These are phyloP conservation scores for Kandelia obovata DNA, from an alignment of 345 rosid species.

Conservation along the genomic window DNA sequence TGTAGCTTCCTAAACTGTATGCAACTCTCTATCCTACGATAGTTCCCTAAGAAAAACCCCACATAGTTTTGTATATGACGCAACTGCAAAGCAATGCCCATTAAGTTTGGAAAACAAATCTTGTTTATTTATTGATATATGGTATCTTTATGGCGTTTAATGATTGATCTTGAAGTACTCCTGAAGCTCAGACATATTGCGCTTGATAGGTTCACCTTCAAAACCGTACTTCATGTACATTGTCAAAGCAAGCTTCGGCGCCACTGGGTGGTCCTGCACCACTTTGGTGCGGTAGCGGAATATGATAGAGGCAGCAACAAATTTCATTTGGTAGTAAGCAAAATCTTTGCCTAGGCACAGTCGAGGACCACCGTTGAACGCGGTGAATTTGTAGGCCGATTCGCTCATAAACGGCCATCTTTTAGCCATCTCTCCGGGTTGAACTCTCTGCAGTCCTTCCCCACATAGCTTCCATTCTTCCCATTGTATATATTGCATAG, in stretches of 20 bases:
- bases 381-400: constrained; percentile 86
- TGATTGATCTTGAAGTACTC: neutral
- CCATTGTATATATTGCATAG: constrained; percentile 90
- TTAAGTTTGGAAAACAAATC: neutral
- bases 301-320: constrained; percentile 66
- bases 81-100: neutral
- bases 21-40: neutral
- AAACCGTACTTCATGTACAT: constrained; percentile 92
- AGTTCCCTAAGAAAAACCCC: too few relatives aligned
- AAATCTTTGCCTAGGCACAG: constrained; percentile 93
- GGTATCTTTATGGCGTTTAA: neutral
- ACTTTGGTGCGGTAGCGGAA: constrained; percentile 56
- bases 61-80: neutral
- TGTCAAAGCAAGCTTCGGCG: constrained; percentile 75
- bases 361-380: constrained; percentile 93
- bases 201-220: constrained; percentile 49
- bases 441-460: constrained; percentile 75
- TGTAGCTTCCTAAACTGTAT: neutral
- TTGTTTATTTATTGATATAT: neutral
- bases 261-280: constrained; percentile 50
- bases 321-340: constrained; percentile 91
- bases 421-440: constrained; percentile 92
- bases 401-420: constrained; percentile 73
- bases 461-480: constrained; percentile 91
- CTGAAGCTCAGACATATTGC: constrained; percentile 11